Evolutionary conservation across 2,329 filamentous ascomycete genomes (phyloP), one percentile per base, ranked within the genome.

Genomic region (Neopestalotiopsis sp.): DNA sequence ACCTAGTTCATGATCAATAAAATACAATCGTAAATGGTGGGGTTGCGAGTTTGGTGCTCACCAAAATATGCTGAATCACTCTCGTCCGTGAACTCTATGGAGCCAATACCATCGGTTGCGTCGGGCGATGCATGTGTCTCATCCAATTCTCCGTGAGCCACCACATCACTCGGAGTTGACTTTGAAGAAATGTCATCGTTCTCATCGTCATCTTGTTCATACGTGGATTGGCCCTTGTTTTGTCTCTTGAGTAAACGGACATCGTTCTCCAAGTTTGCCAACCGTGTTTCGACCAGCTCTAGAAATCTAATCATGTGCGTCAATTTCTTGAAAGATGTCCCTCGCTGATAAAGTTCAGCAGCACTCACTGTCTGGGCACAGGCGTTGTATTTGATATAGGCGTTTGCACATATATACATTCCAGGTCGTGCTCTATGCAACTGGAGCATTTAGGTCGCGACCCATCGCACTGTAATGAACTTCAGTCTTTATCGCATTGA

Each of bases 71-170:
- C 57, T 20, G 57, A 61, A 30, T 67, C 38, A 24, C 6, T 45
- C 57, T 67, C 38, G 40, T 67, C 65, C 9, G 57, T 67, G 57
- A 67, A 67, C 24, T 67, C 65, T n/a, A 67, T 67, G 9, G 65
- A 59, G 5, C 65, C 65, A 14, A 67, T 56, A 10, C 65, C 65
- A 20, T 67, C 65, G 17, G 65, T 67, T n/a, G 32, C 65, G 49
- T 67, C 65, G 9, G 65, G 57, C 10, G 65, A 61, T 17, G 60
- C 57, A 7, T 38, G n/a, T 13, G 32, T 38, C 17, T 66, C 49
- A 9, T 57, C 12, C 17, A 58, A 13, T 30, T 49, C 57, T 20
- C 40, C 65, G 14, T 24, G 24, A 13, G 57, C 12, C 10, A 28
- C 40, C 9, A 24, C 12, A 57, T 32, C 17, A n/a, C 20, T 32